Percentiles rank a stretch among this genome's conserved stretches.
These are phyloP conservation scores for Trypethelium eluteriae DNA, from an alignment of 495 filamentous ascomycete genomes.

Conservation along the genomic window DNA sequence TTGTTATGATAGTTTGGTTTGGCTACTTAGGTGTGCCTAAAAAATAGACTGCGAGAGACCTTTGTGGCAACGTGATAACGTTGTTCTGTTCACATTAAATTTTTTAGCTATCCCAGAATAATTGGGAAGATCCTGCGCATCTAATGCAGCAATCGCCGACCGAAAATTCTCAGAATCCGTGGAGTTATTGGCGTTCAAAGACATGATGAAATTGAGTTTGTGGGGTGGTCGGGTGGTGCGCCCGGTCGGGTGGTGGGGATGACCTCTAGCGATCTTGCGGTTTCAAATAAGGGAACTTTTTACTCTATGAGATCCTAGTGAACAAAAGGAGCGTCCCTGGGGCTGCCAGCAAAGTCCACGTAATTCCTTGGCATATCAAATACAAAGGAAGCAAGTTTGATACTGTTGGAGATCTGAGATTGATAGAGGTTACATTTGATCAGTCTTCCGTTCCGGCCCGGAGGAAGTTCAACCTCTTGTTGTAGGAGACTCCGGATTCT, in stretches of 20 bases:
- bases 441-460: background rate
- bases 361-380: background rate
- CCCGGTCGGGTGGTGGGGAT: no score
- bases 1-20: background rate
- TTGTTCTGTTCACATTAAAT: constrained; percentile 3
- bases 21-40: background rate
- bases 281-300: background rate
- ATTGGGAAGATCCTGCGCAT: background rate
- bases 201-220: no score
- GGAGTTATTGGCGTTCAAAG: background rate
- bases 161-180: background rate
- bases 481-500: background rate
- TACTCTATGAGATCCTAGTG: background rate
- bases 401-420: background rate
- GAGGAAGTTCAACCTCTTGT: background rate
- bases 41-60: background rate
- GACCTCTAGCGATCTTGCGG: background rate
- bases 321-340: background rate
- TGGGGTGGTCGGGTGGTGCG: no score
- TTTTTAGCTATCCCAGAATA: background rate
- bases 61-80: constrained; percentile 6
- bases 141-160: background rate
- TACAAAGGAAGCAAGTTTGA: background rate
- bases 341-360: background rate
- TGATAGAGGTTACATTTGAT: background rate